phyloP scores from a whole-genome alignment of 768 basidiomycete genomes.

The Auriscalpium orientale region DNA sequence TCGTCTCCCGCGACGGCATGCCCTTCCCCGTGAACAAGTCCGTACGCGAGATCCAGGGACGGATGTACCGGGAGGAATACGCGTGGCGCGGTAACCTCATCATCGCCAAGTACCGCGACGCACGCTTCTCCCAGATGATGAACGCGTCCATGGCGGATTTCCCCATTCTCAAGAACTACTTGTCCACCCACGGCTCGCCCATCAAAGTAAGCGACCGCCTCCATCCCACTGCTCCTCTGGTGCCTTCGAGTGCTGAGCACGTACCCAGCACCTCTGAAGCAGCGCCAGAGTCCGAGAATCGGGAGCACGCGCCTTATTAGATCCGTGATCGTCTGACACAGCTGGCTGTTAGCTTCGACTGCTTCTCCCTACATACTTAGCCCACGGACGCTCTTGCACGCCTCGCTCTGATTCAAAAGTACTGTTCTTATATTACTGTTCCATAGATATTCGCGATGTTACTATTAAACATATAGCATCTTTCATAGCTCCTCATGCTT shows the following conservation, averaged over 20 bases:
- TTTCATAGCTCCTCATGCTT: slow-evolving; percentile 13
- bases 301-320: not conserved
- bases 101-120: slow-evolving; percentile 58
- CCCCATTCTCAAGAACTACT: slow-evolving; percentile 73
- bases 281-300: slow-evolving; percentile 1
- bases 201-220: slow-evolving; percentile 28
- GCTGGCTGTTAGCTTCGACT: not conserved
- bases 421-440: not conserved
- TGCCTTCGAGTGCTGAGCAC: slow-evolving; percentile 1
- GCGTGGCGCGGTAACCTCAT: slow-evolving; percentile 82
- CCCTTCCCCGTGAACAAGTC: slow-evolving; percentile 75
- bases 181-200: slow-evolving; percentile 58
- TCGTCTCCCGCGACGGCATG: slow-evolving; percentile 70
- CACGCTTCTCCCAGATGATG: slow-evolving; percentile 44
- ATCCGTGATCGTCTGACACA: not conserved
- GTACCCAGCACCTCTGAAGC: slow-evolving; percentile 4
- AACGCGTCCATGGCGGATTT: slow-evolving; percentile 81
- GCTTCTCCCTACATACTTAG: not conserved
- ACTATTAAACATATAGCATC: not conserved
- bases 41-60: slow-evolving; percentile 68
- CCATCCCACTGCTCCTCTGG: not conserved
- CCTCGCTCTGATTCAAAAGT: not conserved
- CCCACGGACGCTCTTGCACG: not conserved
- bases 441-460: not conserved
- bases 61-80: slow-evolving; percentile 44